phyloP scores from a whole-genome alignment of 306 rosid genomes.

The Herpetospermum pedunculosum region DNA sequence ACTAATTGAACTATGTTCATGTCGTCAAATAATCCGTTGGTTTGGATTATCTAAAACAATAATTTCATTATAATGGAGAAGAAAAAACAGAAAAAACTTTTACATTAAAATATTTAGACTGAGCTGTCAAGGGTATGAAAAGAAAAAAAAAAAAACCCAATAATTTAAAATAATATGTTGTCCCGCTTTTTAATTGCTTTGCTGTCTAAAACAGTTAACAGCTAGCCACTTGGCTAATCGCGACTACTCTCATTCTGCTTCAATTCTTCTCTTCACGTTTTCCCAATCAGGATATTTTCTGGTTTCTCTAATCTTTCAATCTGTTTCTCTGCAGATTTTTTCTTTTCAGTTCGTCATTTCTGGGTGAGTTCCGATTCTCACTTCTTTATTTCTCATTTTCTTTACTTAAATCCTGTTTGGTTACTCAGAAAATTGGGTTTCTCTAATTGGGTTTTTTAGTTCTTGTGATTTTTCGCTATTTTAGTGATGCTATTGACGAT shows the following conservation, averaged over 20 bases:
- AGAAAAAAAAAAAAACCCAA: no score
- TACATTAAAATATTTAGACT: no score
- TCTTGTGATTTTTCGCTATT: not conserved
- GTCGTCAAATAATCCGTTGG: no score
- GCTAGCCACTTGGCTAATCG: not conserved
- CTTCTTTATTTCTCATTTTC: not conserved
- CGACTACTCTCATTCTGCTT: not conserved
- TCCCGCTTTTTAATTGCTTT: not conserved
- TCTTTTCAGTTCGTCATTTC: not conserved
- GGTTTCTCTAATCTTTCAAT: not conserved
- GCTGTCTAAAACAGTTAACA: not conserved
- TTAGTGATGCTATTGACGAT: not conserved
- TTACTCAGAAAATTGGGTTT: not conserved
- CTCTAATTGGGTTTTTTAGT: not conserved
- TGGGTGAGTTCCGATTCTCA: not conserved
- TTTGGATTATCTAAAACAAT: no score
- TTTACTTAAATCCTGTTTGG: not conserved
- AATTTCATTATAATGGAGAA: no score
- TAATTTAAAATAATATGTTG: no score
- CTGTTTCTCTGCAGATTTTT: not conserved
- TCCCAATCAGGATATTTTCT: no score
- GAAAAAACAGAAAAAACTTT: no score
- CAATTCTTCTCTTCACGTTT: not conserved
- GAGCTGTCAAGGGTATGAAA: no score
- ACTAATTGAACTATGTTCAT: no score